These are phyloP conservation scores for Bryoglossum gracile DNA, from an alignment of 495 filamentous ascomycete species.

Conservation along the genomic window DNA sequence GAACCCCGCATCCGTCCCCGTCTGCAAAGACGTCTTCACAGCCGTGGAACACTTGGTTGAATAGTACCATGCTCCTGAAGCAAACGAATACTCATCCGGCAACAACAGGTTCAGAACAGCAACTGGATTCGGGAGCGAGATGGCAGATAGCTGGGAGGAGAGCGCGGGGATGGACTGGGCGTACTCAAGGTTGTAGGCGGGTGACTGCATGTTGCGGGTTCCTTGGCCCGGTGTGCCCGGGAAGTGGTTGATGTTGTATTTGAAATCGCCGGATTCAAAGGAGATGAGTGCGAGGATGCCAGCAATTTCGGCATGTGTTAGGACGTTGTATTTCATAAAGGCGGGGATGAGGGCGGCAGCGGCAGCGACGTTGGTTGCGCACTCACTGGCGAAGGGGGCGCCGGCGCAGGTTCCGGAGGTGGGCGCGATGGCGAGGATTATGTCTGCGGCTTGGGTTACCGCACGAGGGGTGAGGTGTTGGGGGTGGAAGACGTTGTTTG, in stretches of 20 bases:
- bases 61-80: conserved; percentile 67
- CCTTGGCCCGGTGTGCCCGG: conserved; percentile 64
- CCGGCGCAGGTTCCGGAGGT: conserved; percentile 12
- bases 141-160: conserved; percentile 28
- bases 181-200: conserved; percentile 54
- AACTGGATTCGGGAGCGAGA: conserved; percentile 33
- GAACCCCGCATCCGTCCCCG: conserved; percentile 52
- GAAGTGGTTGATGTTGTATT: conserved; percentile 58
- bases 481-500: no score
- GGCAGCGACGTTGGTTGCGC: conserved; percentile 57
- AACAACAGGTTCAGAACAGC: conserved; percentile 52
- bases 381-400: conserved; percentile 41
- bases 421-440: conserved; percentile 22
- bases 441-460: no score
- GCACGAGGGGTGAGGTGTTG: no score
- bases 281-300: conserved; percentile 57
- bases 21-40: conserved; percentile 45
- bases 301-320: conserved; percentile 48
- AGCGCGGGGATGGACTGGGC: conserved; percentile 49
- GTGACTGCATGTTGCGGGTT: conserved; percentile 72
- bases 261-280: conserved; percentile 61
- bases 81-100: conserved; percentile 60
- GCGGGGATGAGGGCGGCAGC: conserved; percentile 48
- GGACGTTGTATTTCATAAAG: conserved; percentile 50
- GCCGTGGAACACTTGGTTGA: conserved; percentile 50